Evolutionary conservation across 129 eudicot species (phyloP).

Genomic region (sunflower (Helianthus annuus)): HanXRQr2.0-SUNRISE NC_035438.2:46943065-46943564

Average conservation of each 20-base stretch:
- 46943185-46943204: background rate
- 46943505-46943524: too few relatives aligned
- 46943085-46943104: slow-evolving; percentile 5
- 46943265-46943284: slow-evolving; percentile 26
- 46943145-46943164: background rate
- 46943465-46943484: too few relatives aligned
- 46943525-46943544: too few relatives aligned
- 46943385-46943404: too few relatives aligned
- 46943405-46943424: too few relatives aligned
- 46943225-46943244: slow-evolving; percentile 24
- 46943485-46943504: too few relatives aligned
- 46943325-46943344: slow-evolving; percentile 8
- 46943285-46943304: slow-evolving; percentile 19
- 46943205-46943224: slow-evolving; percentile 26
- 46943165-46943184: background rate
- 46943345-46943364: slow-evolving; percentile 1
- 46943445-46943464: too few relatives aligned
- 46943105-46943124: background rate
- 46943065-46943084: slow-evolving; percentile 30
- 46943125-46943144: background rate
- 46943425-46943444: too few relatives aligned
- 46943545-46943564: too few relatives aligned
- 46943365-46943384: background rate
- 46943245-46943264: slow-evolving; percentile 5
- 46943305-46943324: slow-evolving; percentile 17